A percentile compares a stretch with the other conserved stretches of the same genome.
Conservation (phyloP, 345 rosid genomes). For the Boechera divaricarpa region DNA sequence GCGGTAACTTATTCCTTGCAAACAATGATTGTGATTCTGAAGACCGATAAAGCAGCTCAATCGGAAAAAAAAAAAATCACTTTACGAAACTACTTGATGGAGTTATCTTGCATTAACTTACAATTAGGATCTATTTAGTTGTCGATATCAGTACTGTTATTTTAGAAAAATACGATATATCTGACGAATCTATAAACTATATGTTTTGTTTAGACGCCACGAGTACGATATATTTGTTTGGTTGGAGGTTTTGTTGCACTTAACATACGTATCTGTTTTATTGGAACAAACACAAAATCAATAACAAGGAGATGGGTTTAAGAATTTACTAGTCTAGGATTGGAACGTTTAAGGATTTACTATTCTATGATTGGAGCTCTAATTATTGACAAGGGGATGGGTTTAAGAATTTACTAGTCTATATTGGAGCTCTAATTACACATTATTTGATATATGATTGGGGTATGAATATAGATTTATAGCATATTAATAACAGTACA, state of each 20-base stretch:
- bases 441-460: constrained; percentile 9
- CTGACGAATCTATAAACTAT: too few relatives aligned
- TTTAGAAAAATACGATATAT: too few relatives aligned
- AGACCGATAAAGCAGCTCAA: too few relatives aligned
- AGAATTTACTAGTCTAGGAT: not conserved
- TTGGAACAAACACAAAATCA: not conserved
- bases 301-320: not conserved
- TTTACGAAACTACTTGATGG: too few relatives aligned
- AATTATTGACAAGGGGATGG: too few relatives aligned
- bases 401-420: too few relatives aligned
- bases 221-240: not conserved
- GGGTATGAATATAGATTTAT: not conserved
- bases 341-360: not conserved
- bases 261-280: not conserved
- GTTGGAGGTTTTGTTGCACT: constrained; percentile 3
- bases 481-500: not conserved
- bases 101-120: too few relatives aligned
- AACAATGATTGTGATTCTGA: too few relatives aligned
- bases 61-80: too few relatives aligned
- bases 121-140: too few relatives aligned
- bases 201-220: not conserved
- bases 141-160: too few relatives aligned
- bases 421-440: not conserved
- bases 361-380: not conserved
- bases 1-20: too few relatives aligned